Conservation (phyloP, 2,329 filamentous ascomycete species). For the Colletotrichum chlorophyti region DNA sequence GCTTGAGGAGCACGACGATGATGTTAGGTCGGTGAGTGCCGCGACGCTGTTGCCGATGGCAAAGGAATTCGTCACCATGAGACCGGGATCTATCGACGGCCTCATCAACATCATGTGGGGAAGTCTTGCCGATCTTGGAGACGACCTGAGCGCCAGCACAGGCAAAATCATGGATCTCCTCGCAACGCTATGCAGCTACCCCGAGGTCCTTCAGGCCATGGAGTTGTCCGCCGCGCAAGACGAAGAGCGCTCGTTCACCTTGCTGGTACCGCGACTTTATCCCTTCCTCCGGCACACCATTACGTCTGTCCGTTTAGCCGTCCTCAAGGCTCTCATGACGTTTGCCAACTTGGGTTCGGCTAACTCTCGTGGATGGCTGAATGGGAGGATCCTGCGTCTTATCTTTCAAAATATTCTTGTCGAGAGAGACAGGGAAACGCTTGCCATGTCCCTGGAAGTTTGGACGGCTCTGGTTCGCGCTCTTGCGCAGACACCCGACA, state of each 20-base stretch:
- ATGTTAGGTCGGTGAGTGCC: conserved; percentile 95
- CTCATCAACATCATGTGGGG: conserved; percentile 98
- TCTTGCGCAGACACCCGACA: conserved; percentile 67
- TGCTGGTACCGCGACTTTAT: conserved; percentile 91
- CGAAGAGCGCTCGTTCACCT: conserved; percentile 86
- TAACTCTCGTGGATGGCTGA: conserved; percentile 87
- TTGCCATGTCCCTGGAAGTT: conserved; percentile 83
- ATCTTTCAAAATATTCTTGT: conserved; percentile 96
- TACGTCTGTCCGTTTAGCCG: conserved; percentile 90
- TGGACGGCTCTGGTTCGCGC: conserved; percentile 81
- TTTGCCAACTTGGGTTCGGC: conserved; percentile 88
- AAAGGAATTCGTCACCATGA: conserved; percentile 88
- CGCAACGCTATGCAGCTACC: conserved; percentile 93
- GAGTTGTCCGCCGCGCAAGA: conserved; percentile 85
- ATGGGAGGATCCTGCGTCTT: conserved; percentile 84
- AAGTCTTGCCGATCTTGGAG: conserved; percentile 93
- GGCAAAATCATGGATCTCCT: conserved; percentile 98
- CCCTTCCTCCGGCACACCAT: conserved; percentile 97
- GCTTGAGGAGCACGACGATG: conserved; percentile 87
- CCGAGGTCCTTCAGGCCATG: conserved; percentile 92
- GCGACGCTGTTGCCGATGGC: conserved; percentile 97
- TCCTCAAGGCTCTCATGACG: conserved; percentile 89
- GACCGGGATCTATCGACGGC: conserved; percentile 76
- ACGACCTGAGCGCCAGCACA: conserved; percentile 95
- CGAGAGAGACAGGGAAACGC: conserved; percentile 84